These are phyloP conservation scores for Hypoxylon sp. DNA, from an alignment of 2,329 filamentous ascomycete species.

Conservation along the genomic window DNA sequence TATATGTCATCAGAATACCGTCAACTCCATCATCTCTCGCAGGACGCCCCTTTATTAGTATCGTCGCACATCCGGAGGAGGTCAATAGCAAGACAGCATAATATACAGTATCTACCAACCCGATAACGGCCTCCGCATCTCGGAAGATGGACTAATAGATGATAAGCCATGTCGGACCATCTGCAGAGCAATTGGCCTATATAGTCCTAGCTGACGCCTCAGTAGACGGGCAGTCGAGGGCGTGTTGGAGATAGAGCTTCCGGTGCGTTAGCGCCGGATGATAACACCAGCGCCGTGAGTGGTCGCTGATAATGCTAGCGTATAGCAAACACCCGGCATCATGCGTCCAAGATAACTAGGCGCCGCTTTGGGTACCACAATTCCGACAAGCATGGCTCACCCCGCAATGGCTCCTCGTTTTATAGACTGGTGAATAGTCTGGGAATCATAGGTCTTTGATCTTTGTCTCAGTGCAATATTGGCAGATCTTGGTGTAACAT, in stretches of 20 bases:
- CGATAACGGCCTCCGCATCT: constrained; percentile 45
- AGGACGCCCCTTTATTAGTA: constrained; percentile 25
- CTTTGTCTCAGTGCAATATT: constrained; percentile 4
- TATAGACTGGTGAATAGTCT: constrained; percentile 12
- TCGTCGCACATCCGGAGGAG: constrained; percentile 6
- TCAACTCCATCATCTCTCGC: constrained; percentile 7
- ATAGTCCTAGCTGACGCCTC: constrained; percentile 17
- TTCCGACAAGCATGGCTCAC: constrained; percentile 29
- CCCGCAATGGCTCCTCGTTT: constrained; percentile 30
- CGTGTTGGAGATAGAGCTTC: constrained; percentile 24
- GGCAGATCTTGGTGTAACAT: constrained; percentile 21
- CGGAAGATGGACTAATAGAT: constrained; percentile 31
- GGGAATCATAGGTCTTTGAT: constrained; percentile 10
- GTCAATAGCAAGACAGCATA: neutral
- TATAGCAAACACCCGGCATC: constrained; percentile 33
- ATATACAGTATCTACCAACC: constrained; percentile 26
- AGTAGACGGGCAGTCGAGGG: constrained; percentile 14
- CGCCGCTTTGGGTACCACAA: constrained; percentile 19
- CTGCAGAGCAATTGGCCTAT: constrained; percentile 35
- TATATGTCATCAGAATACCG: constrained; percentile 9
- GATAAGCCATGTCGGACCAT: constrained; percentile 39
- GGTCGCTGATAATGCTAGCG: constrained; percentile 46
- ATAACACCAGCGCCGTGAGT: constrained; percentile 44
- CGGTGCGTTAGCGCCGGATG: constrained; percentile 36
- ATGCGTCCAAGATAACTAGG: constrained; percentile 30